Evolutionary conservation across 176 grass and related monocot species (phyloP), one percentile per base, ranked within the genome.

Genomic region (Triticum monococcum): DNA sequence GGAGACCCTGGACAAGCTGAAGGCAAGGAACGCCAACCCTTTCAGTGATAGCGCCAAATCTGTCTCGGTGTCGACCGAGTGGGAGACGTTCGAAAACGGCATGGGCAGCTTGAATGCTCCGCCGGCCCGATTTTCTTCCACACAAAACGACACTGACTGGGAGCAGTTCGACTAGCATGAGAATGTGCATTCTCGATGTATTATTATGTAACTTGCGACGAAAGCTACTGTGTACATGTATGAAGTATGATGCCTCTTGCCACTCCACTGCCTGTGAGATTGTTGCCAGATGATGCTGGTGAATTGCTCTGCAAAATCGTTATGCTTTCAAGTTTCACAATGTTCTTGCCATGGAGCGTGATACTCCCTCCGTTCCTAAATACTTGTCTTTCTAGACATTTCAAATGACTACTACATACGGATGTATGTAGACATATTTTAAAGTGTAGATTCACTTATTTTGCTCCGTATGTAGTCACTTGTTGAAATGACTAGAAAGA

Each of bases 71-170:
- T 86, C 91, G 16, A 95, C 94, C 0, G 89, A 87, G 59, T 95
- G 91, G 94, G 87, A 95, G 81, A 89, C 87, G 16, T 93, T 93
- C 4, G 87, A 89, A 10, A 87, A 86, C 6, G 91, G 94, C 81
- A 83, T 93, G 72, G 91, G 94, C 84, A 93, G 93, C 83, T 72
- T 95, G 73, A 95, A 74, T 9, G 91, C 91, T 1, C 94, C 94
- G 12, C 94, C 66, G 2, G 78, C 91, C 1, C 75, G 79, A 48
- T 71, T 90, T 71, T 93, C 94, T 5, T 89, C 91, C 0, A 91
- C 88, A 4, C 54, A 90, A 48, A 26, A 41, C 4, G 32, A 75
- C 77, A 95, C 66, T 32, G 81, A 95, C 59, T 95, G 90, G 94
- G 94, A 95, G 85, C 83, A 85, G 59, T 92, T 92, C 1, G 86